Evolutionary conservation across 352 stramenopile genomes (phyloP).

Genomic region (Pythium sukuiense): DNA sequence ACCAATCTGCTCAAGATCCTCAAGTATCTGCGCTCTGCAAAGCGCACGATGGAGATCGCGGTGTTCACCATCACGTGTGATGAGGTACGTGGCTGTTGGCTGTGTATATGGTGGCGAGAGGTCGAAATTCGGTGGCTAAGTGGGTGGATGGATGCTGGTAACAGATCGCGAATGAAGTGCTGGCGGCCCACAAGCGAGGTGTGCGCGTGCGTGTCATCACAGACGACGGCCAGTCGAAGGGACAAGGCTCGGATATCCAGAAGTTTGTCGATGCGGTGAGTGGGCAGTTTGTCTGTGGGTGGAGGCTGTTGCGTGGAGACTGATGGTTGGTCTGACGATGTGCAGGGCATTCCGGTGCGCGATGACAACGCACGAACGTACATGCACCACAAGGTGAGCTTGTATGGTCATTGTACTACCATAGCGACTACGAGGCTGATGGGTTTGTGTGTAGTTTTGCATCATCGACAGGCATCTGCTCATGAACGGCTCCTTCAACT

Average conservation of each 20-base stretch:
- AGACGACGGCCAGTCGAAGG: slow-evolving; percentile 60
- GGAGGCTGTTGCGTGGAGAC: neutral
- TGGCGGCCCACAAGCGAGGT: slow-evolving; percentile 50
- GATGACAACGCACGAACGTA: slow-evolving; percentile 60
- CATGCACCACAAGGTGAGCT: slow-evolving; percentile 70
- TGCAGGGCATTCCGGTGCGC: slow-evolving; percentile 55
- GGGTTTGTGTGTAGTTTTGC: slow-evolving; percentile 49
- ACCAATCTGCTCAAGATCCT: slow-evolving; percentile 62
- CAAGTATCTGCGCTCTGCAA: slow-evolving; percentile 41
- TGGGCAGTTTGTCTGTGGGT: neutral
- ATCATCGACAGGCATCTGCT: slow-evolving; percentile 62
- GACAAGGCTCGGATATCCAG: slow-evolving; percentile 65
- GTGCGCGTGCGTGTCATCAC: slow-evolving; percentile 64
- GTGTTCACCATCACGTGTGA: slow-evolving; percentile 79
- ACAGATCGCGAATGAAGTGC: slow-evolving; percentile 61
- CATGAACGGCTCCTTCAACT: slow-evolving; percentile 78
- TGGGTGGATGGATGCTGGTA: too few species aligned
- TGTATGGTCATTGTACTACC: neutral
- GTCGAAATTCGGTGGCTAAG: too few species aligned
- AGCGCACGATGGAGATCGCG: slow-evolving; percentile 60
- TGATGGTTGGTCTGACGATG: neutral
- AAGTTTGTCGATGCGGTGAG: slow-evolving; percentile 70
- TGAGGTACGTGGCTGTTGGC: slow-evolving; percentile 33
- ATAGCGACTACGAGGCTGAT: neutral
- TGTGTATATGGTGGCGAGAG: neutral